Evolutionary conservation across 306 rosid species (phyloP), one percentile per base, ranked within the genome.

Genomic region (Sechiopsis laciniata): DNA sequence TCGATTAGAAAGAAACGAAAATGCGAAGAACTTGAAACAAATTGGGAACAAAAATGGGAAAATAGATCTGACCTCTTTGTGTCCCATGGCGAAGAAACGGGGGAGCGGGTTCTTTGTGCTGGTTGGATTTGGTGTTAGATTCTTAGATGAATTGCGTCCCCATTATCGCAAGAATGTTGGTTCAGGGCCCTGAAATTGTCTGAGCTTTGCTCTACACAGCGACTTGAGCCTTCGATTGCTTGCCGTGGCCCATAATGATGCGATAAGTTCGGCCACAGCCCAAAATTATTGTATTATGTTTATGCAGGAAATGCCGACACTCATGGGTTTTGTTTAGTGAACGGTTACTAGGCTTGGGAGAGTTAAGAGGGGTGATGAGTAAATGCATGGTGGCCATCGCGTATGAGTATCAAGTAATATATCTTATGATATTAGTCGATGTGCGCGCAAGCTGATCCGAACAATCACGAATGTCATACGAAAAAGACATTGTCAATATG

Each of bases 41-140:
- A 19, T 29, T 6, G 67, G 40, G 45, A 29, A 29, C 17, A 22
- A 59, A 32, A 29, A 29, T 29, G 46, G 45, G 48, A 15, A 29
- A 61, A 64, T 8, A 64, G 72, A 66, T 66, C 72, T 66, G 15
- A 66, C 72, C 72, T 66, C 72, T 45, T 45, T 66, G 55, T 19
- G 55, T 66, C 72, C 72, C 72, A 66, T 66, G 32, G 55, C 7
- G 72, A 45, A 66, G 29, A 61, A 6, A 60, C 15, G n/a, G 65
- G n/a, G n/a, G 45, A 37, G 40, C 0, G 20, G 53, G 71, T 65
- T 42, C 29, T 3, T 40, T 53, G 54, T 17, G 72, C 12, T n/a
- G 53, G 24, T 42, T 42, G 72, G 72, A 54, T 42, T 66, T n/a
- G 55, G 22, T 6, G 72, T 20, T 42, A 0, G 54, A 65, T 64